A percentile compares a stretch with the other conserved stretches of the same genome.
Evolutionary conservation across 2,329 filamentous ascomycete genomes (phyloP).

Genomic region (Botrytis tulipae): DNA sequence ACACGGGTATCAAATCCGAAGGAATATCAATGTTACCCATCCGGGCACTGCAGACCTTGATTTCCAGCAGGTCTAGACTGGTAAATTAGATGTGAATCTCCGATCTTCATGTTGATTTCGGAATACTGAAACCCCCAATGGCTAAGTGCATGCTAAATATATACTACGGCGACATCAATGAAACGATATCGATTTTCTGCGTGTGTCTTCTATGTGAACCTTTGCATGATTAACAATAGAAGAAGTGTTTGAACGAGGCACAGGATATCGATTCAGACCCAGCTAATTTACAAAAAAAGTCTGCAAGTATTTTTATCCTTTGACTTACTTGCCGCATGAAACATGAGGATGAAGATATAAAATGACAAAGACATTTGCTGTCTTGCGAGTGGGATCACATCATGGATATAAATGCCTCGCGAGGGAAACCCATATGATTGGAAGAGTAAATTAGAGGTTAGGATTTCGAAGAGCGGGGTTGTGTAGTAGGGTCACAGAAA

Average conservation of each 20-base stretch:
- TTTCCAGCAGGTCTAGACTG: neutral
- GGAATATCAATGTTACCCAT: neutral
- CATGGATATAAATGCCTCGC: neutral
- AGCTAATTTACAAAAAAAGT: neutral
- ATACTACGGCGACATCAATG: neutral
- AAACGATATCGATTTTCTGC: neutral
- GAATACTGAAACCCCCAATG: neutral
- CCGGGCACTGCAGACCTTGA: neutral
- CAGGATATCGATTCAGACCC: neutral
- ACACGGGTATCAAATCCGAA: neutral
- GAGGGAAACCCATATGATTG: neutral
- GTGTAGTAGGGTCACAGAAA: neutral
- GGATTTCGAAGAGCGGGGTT: neutral
- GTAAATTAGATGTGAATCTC: neutral
- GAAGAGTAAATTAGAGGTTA: neutral
- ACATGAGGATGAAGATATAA: neutral
- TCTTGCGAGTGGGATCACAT: neutral
- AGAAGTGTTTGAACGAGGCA: neutral
- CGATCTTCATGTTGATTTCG: neutral
- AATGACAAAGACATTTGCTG: neutral
- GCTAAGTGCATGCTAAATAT: neutral
- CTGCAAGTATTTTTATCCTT: neutral
- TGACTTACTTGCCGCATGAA: neutral
- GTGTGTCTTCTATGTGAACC: neutral
- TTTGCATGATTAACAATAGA: neutral